Percentiles rank a stretch among this genome's conserved stretches.
phyloP scores from a whole-genome alignment of 768 basidiomycete genomes.

The Cyathus striatus region DNA sequence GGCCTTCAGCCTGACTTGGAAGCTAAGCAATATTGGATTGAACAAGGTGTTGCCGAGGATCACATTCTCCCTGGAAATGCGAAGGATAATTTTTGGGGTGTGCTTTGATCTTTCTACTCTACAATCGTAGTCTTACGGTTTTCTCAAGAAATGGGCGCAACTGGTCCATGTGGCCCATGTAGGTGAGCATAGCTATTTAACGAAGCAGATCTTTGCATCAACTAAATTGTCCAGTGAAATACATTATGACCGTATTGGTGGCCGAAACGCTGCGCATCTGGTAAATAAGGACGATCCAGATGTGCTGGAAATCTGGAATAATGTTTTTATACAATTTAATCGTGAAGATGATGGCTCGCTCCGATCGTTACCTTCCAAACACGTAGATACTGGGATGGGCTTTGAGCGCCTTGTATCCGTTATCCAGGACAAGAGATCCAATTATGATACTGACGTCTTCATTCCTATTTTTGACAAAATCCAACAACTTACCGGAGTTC shows the following conservation, averaged over 20 bases:
- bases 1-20: conserved; percentile 87
- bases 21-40: conserved; percentile 82
- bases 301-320: conserved; percentile 99
- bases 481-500: conserved; percentile 82
- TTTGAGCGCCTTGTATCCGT: conserved; percentile 96
- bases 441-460: conserved; percentile 98
- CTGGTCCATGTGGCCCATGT: conserved; percentile 97
- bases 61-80: conserved; percentile 92
- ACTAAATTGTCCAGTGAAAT: conserved; percentile 60
- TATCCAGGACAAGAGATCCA: conserved; percentile 86
- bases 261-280: conserved; percentile 86
- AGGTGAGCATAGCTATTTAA: conserved; percentile 39
- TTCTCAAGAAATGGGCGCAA: conserved; percentile 89
- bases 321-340: conserved; percentile 99
- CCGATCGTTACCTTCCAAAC: conserved; percentile 79
- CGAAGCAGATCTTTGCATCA: background rate
- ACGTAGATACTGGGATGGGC: conserved; percentile 99
- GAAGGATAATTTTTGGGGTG: conserved; percentile 99
- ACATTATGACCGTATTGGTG: conserved; percentile 96
- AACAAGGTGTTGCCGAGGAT: conserved; percentile 83
- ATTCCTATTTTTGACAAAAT: conserved; percentile 83
- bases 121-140: background rate
- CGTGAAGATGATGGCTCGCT: conserved; percentile 87
- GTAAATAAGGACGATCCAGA: conserved; percentile 97
- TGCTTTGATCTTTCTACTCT: conserved; percentile 11